phyloP scores from a whole-genome alignment of 2,329 filamentous ascomycete species.

The Escovopsis sp. region DNA sequence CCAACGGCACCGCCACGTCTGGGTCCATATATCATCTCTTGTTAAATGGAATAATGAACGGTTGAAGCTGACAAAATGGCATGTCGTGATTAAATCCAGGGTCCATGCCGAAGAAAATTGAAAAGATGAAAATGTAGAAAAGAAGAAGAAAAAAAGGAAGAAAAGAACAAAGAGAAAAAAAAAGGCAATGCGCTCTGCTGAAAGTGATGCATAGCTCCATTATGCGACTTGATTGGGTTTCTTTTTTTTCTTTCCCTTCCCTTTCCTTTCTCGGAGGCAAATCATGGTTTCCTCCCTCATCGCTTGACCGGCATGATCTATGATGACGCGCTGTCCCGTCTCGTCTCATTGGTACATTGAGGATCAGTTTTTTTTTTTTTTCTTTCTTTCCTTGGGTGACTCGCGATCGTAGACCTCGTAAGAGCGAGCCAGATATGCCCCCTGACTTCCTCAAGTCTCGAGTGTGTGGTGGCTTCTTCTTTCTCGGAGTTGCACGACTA shows the following conservation, averaged over 20 bases:
- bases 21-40: too few relatives aligned
- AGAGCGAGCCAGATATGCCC: not conserved
- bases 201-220: not conserved
- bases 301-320: too few relatives aligned
- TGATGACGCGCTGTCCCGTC: too few relatives aligned
- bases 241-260: too few relatives aligned
- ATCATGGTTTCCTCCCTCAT: too few relatives aligned
- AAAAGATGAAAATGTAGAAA: too few relatives aligned
- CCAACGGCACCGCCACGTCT: too few relatives aligned
- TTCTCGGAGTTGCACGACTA: conserved; percentile 14
- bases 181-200: not conserved
- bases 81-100: not conserved
- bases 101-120: not conserved
- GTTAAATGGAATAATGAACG: not conserved
- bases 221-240: not conserved
- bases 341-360: too few relatives aligned
- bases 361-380: too few relatives aligned
- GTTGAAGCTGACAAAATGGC: not conserved
- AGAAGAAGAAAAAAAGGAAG: too few relatives aligned
- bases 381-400: not conserved
- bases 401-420: not conserved
- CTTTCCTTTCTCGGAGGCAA: too few relatives aligned
- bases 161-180: not conserved
- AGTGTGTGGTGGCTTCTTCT: not conserved
- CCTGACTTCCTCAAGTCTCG: not conserved